phyloP scores from a whole-genome alignment of 495 filamentous ascomycete species.

The Penicillium turbatum region DNA sequence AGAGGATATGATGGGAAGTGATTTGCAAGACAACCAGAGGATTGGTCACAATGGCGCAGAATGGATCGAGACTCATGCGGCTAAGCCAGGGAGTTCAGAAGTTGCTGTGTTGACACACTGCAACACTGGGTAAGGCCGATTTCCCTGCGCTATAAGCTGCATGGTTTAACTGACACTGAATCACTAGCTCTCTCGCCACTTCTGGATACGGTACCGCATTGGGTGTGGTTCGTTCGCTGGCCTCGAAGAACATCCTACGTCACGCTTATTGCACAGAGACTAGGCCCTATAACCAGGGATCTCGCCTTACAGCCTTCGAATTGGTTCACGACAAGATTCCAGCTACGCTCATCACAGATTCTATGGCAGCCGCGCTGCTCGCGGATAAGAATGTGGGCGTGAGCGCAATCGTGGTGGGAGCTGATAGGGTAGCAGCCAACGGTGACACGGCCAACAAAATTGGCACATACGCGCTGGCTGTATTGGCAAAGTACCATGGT shows the following conservation, averaged over 20 bases:
- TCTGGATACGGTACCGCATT: conserved; percentile 95
- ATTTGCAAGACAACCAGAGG: conserved; percentile 75
- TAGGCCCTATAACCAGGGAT: conserved; percentile 95
- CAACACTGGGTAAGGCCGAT: conserved; percentile 73
- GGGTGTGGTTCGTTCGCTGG: conserved; percentile 85
- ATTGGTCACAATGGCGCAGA: conserved; percentile 81
- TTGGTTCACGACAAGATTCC: conserved; percentile 89
- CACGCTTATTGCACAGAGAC: conserved; percentile 96
- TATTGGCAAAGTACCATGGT: conserved; percentile 78
- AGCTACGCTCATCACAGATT: conserved; percentile 91
- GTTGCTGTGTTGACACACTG: conserved; percentile 88
- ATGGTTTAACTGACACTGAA: conserved; percentile 5
- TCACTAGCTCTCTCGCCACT: conserved; percentile 78
- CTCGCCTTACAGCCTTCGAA: conserved; percentile 91
- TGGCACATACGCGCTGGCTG: conserved; percentile 87
- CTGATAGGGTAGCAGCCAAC: conserved; percentile 91
- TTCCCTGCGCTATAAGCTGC: background rate
- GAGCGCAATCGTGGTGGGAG: conserved; percentile 85
- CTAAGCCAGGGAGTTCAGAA: conserved; percentile 31
- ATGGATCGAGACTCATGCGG: conserved; percentile 63
- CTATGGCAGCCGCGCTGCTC: conserved; percentile 87
- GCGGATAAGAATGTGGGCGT: conserved; percentile 57
- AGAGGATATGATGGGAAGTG: conserved; percentile 82
- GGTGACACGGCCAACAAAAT: conserved; percentile 99
- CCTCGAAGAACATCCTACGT: conserved; percentile 56